These are phyloP conservation scores for Jaltomata sinuosa DNA, from an alignment of 257 asterid species.

Conservation along the genomic window DNA sequence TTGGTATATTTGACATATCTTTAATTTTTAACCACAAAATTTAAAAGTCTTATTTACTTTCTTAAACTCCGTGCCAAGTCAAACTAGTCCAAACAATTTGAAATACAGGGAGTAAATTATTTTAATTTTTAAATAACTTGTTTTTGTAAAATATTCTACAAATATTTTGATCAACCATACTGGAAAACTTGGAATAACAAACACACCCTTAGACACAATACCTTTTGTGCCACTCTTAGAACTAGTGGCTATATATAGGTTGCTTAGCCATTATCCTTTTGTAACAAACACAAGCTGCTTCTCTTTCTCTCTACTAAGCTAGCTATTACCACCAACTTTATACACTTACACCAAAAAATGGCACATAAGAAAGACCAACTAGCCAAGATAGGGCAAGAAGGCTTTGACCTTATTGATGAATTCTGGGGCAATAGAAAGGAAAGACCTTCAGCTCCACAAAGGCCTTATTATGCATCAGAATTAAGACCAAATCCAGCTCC, in stretches of 20 bases:
- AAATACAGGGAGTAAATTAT: too few relatives aligned
- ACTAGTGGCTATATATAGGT: constrained; percentile 9
- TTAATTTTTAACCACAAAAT: too few relatives aligned
- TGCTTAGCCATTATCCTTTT: not conserved
- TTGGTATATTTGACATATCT: too few relatives aligned
- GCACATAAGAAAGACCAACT: not conserved
- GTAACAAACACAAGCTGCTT: not conserved
- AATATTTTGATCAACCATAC: not conserved
- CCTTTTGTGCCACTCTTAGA: not conserved
- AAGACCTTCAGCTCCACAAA: not conserved
- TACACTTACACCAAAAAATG: not conserved
- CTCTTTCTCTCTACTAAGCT: not conserved
- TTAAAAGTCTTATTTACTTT: too few relatives aligned
- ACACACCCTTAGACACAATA: not conserved
- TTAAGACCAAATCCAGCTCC: not conserved
- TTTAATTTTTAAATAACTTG: not conserved
- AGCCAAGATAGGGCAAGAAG: not conserved
- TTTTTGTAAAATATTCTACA: not conserved
- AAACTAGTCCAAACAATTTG: too few relatives aligned
- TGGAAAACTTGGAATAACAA: not conserved
- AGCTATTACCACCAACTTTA: not conserved
- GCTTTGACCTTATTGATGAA: not conserved
- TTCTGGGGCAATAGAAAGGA: not conserved
- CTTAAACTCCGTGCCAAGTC: too few relatives aligned
- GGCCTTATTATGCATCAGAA: not conserved